Evolutionary conservation across 1,284 basidiomycete species (phyloP).

Genomic region (Flammula alnicola): DNA sequence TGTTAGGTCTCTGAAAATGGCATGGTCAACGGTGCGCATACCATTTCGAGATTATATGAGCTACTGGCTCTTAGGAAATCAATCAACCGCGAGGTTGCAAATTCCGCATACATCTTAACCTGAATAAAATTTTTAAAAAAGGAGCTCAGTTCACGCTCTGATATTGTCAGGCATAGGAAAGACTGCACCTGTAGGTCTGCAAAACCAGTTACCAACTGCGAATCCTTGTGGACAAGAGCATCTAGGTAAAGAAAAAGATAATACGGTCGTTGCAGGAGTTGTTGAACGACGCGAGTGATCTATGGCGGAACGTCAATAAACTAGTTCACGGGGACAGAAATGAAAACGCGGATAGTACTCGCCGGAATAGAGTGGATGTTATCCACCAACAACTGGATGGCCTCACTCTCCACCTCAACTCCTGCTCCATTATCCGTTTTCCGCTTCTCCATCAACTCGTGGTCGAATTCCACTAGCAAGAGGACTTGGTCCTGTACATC

Average conservation of each 20-base stretch:
- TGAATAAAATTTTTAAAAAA: conserved; percentile 29
- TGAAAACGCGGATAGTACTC: conserved; percentile 30
- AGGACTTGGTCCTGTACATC: conserved; percentile 94
- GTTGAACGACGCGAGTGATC: conserved; percentile 88
- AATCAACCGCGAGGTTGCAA: conserved; percentile 78
- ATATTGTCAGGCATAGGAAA: too few relatives aligned
- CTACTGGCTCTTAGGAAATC: conserved; percentile 92
- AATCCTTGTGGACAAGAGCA: conserved; percentile 87
- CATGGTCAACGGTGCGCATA: conserved; percentile 34
- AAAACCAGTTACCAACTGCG: conserved; percentile 80
- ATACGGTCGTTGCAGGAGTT: conserved; percentile 77
- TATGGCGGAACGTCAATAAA: conserved; percentile 35
- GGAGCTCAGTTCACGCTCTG: too few relatives aligned
- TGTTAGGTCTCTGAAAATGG: not conserved
- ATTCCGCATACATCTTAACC: conserved; percentile 93
- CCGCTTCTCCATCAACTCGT: conserved; percentile 76
- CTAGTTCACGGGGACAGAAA: not conserved
- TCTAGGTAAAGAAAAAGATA: conserved; percentile 96
- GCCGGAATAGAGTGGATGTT: conserved; percentile 97
- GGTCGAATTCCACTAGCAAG: conserved; percentile 92
- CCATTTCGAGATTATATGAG: conserved; percentile 90
- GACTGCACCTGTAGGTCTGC: conserved; percentile 77
- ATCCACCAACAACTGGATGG: conserved; percentile 89
- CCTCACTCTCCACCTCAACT: conserved; percentile 53
- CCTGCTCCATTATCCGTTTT: conserved; percentile 44